phyloP scores from a whole-genome alignment of 306 rosid genomes.

The Vicia sativa region DNA sequence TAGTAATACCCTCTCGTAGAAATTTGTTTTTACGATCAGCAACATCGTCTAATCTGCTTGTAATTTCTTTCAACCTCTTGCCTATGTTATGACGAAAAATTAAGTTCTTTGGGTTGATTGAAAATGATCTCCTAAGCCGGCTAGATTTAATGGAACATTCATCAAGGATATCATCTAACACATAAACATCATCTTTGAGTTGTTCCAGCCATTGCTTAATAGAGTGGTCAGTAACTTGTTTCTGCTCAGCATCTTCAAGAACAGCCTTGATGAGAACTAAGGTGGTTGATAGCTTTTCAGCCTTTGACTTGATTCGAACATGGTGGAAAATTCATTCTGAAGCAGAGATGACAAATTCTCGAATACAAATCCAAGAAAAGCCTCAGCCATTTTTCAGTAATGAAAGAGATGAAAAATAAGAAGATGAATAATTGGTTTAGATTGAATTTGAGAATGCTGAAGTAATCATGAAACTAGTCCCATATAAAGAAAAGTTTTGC shows the following conservation, averaged over 20 bases:
- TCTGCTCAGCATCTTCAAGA: slow-evolving; percentile 16
- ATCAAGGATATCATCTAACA: slow-evolving; percentile 8
- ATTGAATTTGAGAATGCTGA: neutral
- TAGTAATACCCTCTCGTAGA: neutral
- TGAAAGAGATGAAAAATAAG: neutral
- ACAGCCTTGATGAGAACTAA: neutral
- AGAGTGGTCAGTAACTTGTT: neutral
- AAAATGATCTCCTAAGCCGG: neutral
- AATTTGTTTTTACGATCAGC: neutral
- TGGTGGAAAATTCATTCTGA: slow-evolving; percentile 5
- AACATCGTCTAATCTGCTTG: neutral
- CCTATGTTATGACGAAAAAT: neutral
- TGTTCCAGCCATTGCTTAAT: slow-evolving; percentile 1
- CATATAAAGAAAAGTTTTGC: neutral
- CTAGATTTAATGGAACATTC: neutral
- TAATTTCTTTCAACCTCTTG: neutral
- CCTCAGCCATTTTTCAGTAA: slow-evolving; percentile 2
- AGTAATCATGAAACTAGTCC: no score
- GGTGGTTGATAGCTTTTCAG: neutral
- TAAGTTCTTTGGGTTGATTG: neutral
- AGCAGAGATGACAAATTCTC: neutral
- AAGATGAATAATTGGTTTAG: neutral
- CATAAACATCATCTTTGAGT: neutral
- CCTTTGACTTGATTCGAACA: neutral
- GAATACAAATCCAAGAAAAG: neutral